Percentiles rank a stretch among this genome's conserved stretches.
Evolutionary conservation across 768 basidiomycete genomes (phyloP).

Genomic region (Russula sp.): DNA sequence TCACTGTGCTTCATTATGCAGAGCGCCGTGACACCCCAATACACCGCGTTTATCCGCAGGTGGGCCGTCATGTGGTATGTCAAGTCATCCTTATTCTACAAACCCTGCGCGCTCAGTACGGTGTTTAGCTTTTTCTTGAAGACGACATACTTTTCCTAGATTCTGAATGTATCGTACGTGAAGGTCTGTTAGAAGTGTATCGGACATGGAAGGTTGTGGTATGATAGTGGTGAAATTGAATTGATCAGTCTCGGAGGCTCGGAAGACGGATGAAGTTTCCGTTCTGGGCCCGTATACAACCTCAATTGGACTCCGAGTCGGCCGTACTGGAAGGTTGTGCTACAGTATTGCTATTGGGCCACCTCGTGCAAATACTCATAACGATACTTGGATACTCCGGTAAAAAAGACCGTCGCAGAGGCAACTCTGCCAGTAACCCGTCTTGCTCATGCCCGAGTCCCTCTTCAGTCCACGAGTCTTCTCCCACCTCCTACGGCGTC

Average conservation of each 20-base stretch:
- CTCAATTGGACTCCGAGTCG: no score
- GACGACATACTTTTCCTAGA: slow-evolving; percentile 51
- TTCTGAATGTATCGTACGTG: slow-evolving; percentile 75
- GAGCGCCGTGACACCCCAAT: no score
- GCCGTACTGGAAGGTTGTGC: no score
- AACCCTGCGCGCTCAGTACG: no score
- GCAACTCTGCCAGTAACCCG: neutral
- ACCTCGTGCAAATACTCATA: neutral
- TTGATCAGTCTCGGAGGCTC: no score
- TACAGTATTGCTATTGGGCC: neutral
- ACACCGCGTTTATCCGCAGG: slow-evolving; percentile 78
- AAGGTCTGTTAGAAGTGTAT: slow-evolving; percentile 41
- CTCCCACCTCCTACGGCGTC: slow-evolving; percentile 39
- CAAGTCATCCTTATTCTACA: slow-evolving; percentile 79
- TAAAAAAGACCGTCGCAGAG: neutral
- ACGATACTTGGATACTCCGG: neutral
- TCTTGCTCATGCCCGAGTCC: neutral
- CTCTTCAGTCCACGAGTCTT: slow-evolving; percentile 9
- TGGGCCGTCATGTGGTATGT: slow-evolving; percentile 89
- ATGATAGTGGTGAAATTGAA: no score
- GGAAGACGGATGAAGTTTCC: neutral
- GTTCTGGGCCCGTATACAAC: no score
- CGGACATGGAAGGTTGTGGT: neutral
- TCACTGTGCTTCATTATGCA: slow-evolving; percentile 55
- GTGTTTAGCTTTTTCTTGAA: neutral